phyloP scores from a whole-genome alignment of 2,329 filamentous ascomycete species.

The Plenodomus tracheiphilus region DNA sequence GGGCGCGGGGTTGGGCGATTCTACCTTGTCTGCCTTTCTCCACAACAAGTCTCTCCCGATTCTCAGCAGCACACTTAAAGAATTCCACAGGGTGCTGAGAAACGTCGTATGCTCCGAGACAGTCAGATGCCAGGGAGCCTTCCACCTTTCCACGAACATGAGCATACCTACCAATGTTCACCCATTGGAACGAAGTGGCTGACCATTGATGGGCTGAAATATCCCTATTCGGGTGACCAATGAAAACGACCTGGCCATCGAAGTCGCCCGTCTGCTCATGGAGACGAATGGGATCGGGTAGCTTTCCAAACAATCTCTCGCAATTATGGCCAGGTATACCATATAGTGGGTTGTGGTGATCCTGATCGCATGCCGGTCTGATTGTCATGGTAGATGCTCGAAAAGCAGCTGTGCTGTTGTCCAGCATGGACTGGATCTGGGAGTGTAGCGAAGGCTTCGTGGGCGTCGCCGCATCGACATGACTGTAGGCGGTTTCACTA shows the following conservation, averaged over 20 bases:
- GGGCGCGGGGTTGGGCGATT: neutral
- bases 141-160: conserved; percentile 48
- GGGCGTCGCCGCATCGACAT: neutral
- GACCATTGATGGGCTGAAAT: conserved; percentile 55
- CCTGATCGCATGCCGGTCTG: conserved; percentile 4
- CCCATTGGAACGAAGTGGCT: conserved; percentile 45
- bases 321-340: neutral
- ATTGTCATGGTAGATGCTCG: neutral
- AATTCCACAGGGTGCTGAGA: conserved; percentile 45
- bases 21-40: conserved; percentile 7
- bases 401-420: neutral
- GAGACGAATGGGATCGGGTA: conserved; percentile 49
- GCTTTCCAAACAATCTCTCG: conserved; percentile 46
- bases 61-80: conserved; percentile 49
- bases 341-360: conserved; percentile 24
- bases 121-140: conserved; percentile 48
- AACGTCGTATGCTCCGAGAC: conserved; percentile 42
- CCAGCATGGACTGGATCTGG: neutral
- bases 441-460: neutral
- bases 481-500: neutral
- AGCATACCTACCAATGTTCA: conserved; percentile 50
- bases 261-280: conserved; percentile 31
- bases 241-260: conserved; percentile 51
- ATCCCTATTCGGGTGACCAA: conserved; percentile 53
- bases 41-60: conserved; percentile 30